Conservation (phyloP, 2,329 filamentous ascomycete genomes). For the Aureobasidium zeae region DNA sequence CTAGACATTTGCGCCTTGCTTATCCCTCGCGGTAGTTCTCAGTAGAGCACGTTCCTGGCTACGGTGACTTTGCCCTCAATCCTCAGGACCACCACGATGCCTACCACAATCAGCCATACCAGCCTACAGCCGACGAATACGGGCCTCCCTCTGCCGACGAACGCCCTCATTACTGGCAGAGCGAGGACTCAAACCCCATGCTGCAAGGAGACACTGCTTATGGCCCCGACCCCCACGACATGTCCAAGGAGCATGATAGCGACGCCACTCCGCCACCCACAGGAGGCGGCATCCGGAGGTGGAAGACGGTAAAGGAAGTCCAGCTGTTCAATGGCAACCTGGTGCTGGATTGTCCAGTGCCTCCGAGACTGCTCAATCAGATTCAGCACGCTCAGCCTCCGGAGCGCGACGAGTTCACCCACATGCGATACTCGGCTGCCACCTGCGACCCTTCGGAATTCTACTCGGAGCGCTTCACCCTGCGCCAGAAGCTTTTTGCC, state of each 20-base stretch:
- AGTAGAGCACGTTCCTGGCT: slow-evolving; percentile 54
- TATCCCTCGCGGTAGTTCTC: slow-evolving; percentile 47
- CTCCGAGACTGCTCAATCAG: slow-evolving; percentile 76
- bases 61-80: slow-evolving; percentile 62
- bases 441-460: slow-evolving; percentile 90
- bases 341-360: slow-evolving; percentile 91
- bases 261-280: slow-evolving; percentile 39
- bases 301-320: slow-evolving; percentile 99
- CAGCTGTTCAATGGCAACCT: slow-evolving; percentile 92
- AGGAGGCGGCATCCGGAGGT: slow-evolving; percentile 63
- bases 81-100: slow-evolving; percentile 80
- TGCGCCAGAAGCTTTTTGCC: slow-evolving; percentile 84
- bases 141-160: slow-evolving; percentile 24
- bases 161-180: slow-evolving; percentile 48
- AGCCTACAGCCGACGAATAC: slow-evolving; percentile 30
- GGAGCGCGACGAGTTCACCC: slow-evolving; percentile 81
- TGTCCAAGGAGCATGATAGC: slow-evolving; percentile 28
- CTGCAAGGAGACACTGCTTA: slow-evolving; percentile 54
- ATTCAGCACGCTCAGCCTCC: slow-evolving; percentile 69
- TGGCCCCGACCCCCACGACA: slow-evolving; percentile 48
- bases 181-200: slow-evolving; percentile 66
- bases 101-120: slow-evolving; percentile 77
- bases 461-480: slow-evolving; percentile 77
- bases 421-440: slow-evolving; percentile 88
- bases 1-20: slow-evolving; percentile 3